Percentiles rank a stretch among this genome's conserved stretches.
phyloP scores from a whole-genome alignment of 805 yeast genomes.

The Saccharomycopsis sp. region DNA sequence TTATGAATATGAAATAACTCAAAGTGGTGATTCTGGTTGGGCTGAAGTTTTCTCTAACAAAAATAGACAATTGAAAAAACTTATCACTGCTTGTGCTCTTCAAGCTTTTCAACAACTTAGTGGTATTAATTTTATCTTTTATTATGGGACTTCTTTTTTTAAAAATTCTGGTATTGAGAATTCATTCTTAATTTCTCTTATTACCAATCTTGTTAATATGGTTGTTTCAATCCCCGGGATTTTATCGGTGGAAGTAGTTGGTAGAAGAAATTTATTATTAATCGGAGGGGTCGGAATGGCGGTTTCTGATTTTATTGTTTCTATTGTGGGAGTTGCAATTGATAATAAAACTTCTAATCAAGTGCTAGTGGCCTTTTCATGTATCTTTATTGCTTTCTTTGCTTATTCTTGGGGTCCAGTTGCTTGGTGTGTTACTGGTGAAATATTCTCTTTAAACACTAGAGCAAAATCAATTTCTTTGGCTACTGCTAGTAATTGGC shows the following conservation, averaged over 20 bases:
- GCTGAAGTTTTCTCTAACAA: constrained; percentile 28
- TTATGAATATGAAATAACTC: constrained; percentile 35
- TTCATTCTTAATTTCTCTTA: constrained; percentile 34
- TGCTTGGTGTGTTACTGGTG: constrained; percentile 45
- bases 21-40: constrained; percentile 47
- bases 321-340: constrained; percentile 29
- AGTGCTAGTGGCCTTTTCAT: constrained; percentile 41
- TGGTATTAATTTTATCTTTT: constrained; percentile 64
- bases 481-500: constrained; percentile 38
- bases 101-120: constrained; percentile 58
- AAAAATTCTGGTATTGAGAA: constrained; percentile 38
- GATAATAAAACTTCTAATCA: constrained; percentile 31
- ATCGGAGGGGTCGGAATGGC: constrained; percentile 57
- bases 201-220: constrained; percentile 37
- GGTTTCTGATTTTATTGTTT: constrained; percentile 53
- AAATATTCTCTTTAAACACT: constrained; percentile 39
- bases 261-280: constrained; percentile 55
- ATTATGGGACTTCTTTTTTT: constrained; percentile 59
- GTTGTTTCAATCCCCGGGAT: constrained; percentile 46
- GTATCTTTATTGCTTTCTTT: constrained; percentile 61
- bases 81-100: constrained; percentile 32
- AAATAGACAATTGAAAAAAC: constrained; percentile 33
- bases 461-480: constrained; percentile 42
- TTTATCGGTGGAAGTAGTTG: constrained; percentile 43
- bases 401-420: constrained; percentile 67